These are phyloP conservation scores for Ogataea ganodermae DNA, from an alignment of 805 yeast genomes.

Conservation along the genomic window DNA sequence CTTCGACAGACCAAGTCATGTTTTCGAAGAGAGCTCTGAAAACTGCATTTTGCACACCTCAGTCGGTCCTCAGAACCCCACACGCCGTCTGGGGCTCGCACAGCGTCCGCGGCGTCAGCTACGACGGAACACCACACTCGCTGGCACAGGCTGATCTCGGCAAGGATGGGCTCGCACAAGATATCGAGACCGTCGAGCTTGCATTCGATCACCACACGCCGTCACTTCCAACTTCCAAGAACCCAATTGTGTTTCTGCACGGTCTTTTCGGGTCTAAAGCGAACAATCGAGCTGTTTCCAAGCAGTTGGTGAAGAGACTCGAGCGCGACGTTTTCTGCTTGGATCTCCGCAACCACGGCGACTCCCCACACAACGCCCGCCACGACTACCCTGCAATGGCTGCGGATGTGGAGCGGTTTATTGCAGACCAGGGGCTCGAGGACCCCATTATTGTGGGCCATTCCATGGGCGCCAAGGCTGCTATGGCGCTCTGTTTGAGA, in stretches of 20 bases:
- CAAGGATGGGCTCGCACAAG: conserved; percentile 27
- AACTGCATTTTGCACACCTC: background rate
- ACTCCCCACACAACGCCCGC: conserved; percentile 72
- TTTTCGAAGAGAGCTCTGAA: background rate
- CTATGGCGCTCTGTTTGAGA: conserved; percentile 80
- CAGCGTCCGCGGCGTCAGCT: conserved; percentile 9
- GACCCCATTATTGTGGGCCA: conserved; percentile 74
- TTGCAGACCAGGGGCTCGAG: conserved; percentile 44
- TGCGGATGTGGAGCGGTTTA: conserved; percentile 79
- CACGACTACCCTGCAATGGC: conserved; percentile 83
- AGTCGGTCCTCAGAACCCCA: background rate
- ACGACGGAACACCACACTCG: conserved; percentile 33
- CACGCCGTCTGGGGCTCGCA: background rate
- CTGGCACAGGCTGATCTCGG: conserved; percentile 23
- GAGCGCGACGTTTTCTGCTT: conserved; percentile 63
- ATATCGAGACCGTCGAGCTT: conserved; percentile 55
- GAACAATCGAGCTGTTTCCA: conserved; percentile 83
- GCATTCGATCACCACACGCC: conserved; percentile 48
- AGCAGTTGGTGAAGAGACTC: conserved; percentile 48
- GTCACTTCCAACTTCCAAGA: conserved; percentile 20
- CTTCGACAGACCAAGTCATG: background rate
- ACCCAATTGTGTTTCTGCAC: conserved; percentile 78
- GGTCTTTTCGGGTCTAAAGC: conserved; percentile 84
- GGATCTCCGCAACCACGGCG: conserved; percentile 90
- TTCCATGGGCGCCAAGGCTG: conserved; percentile 94